phyloP scores from a whole-genome alignment of 2,329 filamentous ascomycete species.

The Pseudogymnoascus verrucosus region DNA sequence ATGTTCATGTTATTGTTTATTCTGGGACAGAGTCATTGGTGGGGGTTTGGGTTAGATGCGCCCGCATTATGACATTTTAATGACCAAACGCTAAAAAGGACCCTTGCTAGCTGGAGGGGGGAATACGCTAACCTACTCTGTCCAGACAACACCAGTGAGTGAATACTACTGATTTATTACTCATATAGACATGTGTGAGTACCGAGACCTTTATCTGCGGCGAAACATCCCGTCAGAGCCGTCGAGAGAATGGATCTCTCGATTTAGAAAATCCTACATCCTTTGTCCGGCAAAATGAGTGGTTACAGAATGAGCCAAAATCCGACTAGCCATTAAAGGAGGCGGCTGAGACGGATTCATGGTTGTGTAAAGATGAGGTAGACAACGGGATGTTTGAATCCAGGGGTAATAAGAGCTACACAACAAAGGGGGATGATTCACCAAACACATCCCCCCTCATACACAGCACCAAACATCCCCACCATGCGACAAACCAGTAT shows the following conservation, averaged over 20 bases:
- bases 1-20: background rate
- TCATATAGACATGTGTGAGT: background rate
- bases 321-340: background rate
- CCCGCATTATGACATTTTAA: constrained; percentile 6
- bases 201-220: background rate
- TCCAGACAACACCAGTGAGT: background rate
- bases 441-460: no score
- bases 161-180: background rate
- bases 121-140: background rate
- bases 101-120: background rate
- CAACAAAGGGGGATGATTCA: background rate
- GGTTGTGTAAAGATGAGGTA: no score
- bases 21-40: background rate
- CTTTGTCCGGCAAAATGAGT: background rate
- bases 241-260: background rate
- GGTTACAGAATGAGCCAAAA: background rate
- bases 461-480: background rate
- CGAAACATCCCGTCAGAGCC: background rate
- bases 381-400: background rate
- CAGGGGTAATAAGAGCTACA: background rate
- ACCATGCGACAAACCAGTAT: background rate
- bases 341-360: background rate
- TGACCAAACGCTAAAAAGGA: background rate
- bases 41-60: background rate
- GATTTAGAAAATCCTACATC: background rate